A percentile compares a stretch with the other conserved stretches of the same genome.
These are phyloP conservation scores for Candida pseudoviswanathii DNA, from an alignment of 1,139 yeast species.

Conservation along the genomic window DNA sequence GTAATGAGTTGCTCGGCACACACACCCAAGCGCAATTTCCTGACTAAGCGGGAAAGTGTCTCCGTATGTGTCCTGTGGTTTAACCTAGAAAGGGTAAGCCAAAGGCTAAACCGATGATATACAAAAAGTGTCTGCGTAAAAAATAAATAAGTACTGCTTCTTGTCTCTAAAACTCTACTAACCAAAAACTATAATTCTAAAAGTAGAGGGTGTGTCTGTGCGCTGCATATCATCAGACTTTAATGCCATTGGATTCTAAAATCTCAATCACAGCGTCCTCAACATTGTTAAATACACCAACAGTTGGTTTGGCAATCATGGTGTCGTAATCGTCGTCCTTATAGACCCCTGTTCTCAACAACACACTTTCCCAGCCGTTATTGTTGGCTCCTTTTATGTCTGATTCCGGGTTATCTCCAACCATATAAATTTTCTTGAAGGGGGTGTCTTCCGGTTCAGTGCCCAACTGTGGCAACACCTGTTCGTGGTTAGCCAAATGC, in stretches of 20 bases:
- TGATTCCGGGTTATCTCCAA: slow-evolving; percentile 94
- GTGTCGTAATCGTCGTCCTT: slow-evolving; percentile 61
- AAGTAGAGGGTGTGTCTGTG: too few species aligned
- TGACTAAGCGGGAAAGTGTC: too few species aligned
- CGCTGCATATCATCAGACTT: neutral
- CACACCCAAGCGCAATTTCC: too few species aligned
- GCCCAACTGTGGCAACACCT: slow-evolving; percentile 41
- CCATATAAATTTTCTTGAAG: slow-evolving; percentile 74
- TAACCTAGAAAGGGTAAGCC: too few species aligned
- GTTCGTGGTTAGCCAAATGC: slow-evolving; percentile 17
- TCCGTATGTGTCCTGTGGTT: too few species aligned
- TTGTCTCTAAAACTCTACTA: too few species aligned
- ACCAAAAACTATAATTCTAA: too few species aligned
- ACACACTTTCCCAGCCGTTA: slow-evolving; percentile 85
- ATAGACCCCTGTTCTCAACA: slow-evolving; percentile 88
- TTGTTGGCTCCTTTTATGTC: slow-evolving; percentile 88
- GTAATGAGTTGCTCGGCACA: too few species aligned
- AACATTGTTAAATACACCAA: slow-evolving; percentile 54
- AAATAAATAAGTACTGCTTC: too few species aligned
- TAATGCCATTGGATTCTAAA: slow-evolving; percentile 21
- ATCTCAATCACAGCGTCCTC: slow-evolving; percentile 44
- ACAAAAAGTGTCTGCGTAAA: too few species aligned
- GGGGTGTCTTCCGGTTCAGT: slow-evolving; percentile 41
- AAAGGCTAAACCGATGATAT: too few species aligned
- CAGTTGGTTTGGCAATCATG: slow-evolving; percentile 43